phyloP scores from a whole-genome alignment of 257 asterid species.

The Capsicum rhomboideum region DNA sequence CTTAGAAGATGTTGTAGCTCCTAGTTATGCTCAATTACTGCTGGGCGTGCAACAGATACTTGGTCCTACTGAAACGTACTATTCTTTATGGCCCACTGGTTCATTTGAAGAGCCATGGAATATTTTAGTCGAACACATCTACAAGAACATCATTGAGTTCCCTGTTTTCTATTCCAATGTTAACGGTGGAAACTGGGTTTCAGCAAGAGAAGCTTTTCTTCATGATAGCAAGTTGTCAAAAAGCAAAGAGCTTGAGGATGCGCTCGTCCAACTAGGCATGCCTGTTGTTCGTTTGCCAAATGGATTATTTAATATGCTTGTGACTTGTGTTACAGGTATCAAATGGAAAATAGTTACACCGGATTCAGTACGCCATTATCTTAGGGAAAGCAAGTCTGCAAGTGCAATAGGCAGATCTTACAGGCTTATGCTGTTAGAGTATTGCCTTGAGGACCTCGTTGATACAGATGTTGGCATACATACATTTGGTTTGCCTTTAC shows the following conservation, averaged over 20 bases:
- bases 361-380: conserved; percentile 67
- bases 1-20: conserved; percentile 81
- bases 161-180: conserved; percentile 65
- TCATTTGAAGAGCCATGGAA: conserved; percentile 93
- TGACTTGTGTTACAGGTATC: conserved; percentile 37
- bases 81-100: conserved; percentile 89
- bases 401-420: conserved; percentile 39
- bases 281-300: conserved; percentile 76
- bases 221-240: conserved; percentile 46
- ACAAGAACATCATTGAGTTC: conserved; percentile 42
- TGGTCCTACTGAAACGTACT: conserved; percentile 57
- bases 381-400: conserved; percentile 39
- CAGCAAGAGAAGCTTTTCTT: conserved; percentile 72
- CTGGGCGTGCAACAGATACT: conserved; percentile 45
- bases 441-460: conserved; percentile 89
- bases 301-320: conserved; percentile 55
- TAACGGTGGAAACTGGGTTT: conserved; percentile 82
- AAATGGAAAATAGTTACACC: conserved; percentile 74
- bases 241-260: conserved; percentile 52
- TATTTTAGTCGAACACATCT: conserved; percentile 62
- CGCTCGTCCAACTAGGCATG: conserved; percentile 82
- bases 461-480: conserved; percentile 68
- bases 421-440: conserved; percentile 69
- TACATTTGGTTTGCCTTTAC: conserved; percentile 53
- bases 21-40: conserved; percentile 61